These are phyloP conservation scores for Gymnopilus junonius DNA, from an alignment of 768 basidiomycete species.

Conservation along the genomic window DNA sequence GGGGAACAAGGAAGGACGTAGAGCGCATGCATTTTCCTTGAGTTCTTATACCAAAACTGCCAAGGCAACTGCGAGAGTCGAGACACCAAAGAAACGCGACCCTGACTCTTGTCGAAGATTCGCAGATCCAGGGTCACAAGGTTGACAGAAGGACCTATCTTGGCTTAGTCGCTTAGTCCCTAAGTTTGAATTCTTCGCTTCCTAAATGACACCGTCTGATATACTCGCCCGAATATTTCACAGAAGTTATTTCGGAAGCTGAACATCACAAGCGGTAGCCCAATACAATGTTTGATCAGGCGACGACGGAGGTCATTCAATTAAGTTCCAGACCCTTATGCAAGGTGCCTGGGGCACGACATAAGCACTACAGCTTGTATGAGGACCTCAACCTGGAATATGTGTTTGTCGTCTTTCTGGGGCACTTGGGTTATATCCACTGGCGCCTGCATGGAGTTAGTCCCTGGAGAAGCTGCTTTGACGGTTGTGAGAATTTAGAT, in stretches of 20 bases:
- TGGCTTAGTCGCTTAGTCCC: background rate
- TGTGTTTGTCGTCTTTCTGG: background rate
- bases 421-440: background rate
- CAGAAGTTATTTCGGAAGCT: background rate
- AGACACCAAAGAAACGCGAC: constrained; percentile 1
- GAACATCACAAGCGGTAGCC: background rate
- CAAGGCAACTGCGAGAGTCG: constrained; percentile 1
- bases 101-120: constrained; percentile 3
- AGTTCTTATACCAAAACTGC: background rate
- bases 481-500: constrained; percentile 10
- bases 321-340: background rate
- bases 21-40: background rate
- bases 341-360: background rate
- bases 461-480: constrained; percentile 5
- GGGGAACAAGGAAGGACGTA: background rate
- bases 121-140: constrained; percentile 6
- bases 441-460: constrained; percentile 6
- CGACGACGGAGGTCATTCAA: background rate
- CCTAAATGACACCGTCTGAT: background rate
- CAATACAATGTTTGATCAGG: background rate
- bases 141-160: constrained; percentile 11
- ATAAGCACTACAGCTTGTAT: background rate
- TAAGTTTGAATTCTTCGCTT: background rate
- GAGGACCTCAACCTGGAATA: background rate
- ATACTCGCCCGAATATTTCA: background rate